Conservation (phyloP, 2,329 filamentous ascomycete genomes). For the Penicillium janthinellum region DNA sequence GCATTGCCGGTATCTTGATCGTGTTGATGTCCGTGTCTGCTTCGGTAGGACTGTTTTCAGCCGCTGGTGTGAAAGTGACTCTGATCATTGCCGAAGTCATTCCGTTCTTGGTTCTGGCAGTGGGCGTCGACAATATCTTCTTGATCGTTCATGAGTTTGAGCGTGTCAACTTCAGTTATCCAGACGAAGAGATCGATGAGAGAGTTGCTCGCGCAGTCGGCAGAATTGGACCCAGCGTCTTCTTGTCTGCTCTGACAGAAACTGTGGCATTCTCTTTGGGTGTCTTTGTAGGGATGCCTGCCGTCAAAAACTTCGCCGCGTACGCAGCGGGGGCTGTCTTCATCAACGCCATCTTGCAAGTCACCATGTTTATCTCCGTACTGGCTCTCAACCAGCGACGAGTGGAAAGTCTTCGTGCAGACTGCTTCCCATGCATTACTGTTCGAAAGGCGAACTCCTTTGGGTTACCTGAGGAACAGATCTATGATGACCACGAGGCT, state of each 20-base stretch:
- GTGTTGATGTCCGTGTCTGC: slow-evolving; percentile 97
- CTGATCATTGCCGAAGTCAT: slow-evolving; percentile 98
- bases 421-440: slow-evolving; percentile 88
- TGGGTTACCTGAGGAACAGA: slow-evolving; percentile 63
- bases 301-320: slow-evolving; percentile 93
- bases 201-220: slow-evolving; percentile 86
- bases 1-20: slow-evolving; percentile 91
- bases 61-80: slow-evolving; percentile 87
- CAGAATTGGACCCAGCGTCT: slow-evolving; percentile 93
- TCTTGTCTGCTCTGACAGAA: slow-evolving; percentile 92
- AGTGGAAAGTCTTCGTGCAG: slow-evolving; percentile 83
- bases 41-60: slow-evolving; percentile 92
- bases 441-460: slow-evolving; percentile 73
- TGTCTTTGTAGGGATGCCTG: slow-evolving; percentile 94
- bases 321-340: slow-evolving; percentile 96
- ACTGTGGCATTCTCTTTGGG: slow-evolving; percentile 91
- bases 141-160: slow-evolving; percentile 98
- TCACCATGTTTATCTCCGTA: slow-evolving; percentile 95
- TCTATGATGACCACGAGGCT: slow-evolving; percentile 71
- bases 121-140: slow-evolving; percentile 99
- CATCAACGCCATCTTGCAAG: slow-evolving; percentile 94
- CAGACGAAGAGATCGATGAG: slow-evolving; percentile 83
- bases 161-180: slow-evolving; percentile 86
- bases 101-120: slow-evolving; percentile 91
- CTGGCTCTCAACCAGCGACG: slow-evolving; percentile 87